A percentile compares a stretch with the other conserved stretches of the same genome.
phyloP scores from a whole-genome alignment of 768 basidiomycete genomes.

The Scleroderma bovista region DNA sequence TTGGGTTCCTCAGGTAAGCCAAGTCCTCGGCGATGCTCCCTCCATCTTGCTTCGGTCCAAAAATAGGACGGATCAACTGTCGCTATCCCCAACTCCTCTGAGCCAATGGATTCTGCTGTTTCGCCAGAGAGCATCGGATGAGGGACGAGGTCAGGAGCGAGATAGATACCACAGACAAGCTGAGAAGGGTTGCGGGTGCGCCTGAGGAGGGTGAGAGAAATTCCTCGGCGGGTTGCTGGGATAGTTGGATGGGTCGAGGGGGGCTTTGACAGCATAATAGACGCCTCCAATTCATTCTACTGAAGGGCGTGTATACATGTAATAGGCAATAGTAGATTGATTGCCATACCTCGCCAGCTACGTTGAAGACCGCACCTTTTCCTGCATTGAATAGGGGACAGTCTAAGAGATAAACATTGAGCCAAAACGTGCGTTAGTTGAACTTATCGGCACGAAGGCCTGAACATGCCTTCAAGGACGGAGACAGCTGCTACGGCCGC shows the following conservation, averaged over 20 bases:
- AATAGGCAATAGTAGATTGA: background rate
- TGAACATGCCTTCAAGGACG: conserved; percentile 57
- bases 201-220: conserved; percentile 61
- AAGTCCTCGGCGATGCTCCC: conserved; percentile 66
- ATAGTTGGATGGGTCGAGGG: conserved; percentile 60
- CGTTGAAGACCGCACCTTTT: conserved; percentile 80
- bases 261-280: conserved; percentile 75
- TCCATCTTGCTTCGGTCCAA: conserved; percentile 71
- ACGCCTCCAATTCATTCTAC: conserved; percentile 82
- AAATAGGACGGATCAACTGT: conserved; percentile 75
- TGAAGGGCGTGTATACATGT: conserved; percentile 1
- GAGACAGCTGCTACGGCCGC: conserved; percentile 73
- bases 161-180: conserved; percentile 65
- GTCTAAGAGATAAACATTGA: conserved; percentile 36
- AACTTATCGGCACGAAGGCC: background rate
- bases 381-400: conserved; percentile 74
- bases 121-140: conserved; percentile 69
- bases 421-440: too few relatives aligned
- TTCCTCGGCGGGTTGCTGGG: conserved; percentile 53
- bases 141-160: conserved; percentile 53
- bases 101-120: conserved; percentile 57
- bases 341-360: conserved; percentile 62
- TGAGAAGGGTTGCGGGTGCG: conserved; percentile 68
- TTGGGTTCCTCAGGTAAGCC: conserved; percentile 65
- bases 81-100: conserved; percentile 42